These are phyloP conservation scores for Penicillium paradoxum DNA, from an alignment of 495 filamentous ascomycete genomes.

Conservation along the genomic window DNA sequence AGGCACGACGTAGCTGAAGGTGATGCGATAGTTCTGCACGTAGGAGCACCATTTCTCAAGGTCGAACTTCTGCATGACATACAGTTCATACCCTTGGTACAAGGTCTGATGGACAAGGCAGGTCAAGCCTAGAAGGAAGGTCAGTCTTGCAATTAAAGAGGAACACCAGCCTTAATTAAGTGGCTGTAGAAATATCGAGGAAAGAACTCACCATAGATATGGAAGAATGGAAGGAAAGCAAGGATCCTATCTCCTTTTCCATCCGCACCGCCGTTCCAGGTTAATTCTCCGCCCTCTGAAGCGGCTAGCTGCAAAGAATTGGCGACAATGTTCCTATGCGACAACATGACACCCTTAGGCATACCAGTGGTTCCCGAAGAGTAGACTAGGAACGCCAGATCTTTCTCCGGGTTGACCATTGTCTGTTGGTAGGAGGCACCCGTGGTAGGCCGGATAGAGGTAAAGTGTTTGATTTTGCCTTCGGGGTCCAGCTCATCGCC, in stretches of 20 bases:
- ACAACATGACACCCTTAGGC: conserved; percentile 88
- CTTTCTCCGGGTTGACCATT: conserved; percentile 42
- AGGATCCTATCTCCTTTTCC: conserved; percentile 66
- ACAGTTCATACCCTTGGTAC: conserved; percentile 58
- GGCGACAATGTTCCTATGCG: conserved; percentile 74
- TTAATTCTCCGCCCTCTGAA: conserved; percentile 56
- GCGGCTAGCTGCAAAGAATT: conserved; percentile 56
- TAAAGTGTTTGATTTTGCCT: conserved; percentile 68
- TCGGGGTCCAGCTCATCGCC: conserved; percentile 65
- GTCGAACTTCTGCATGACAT: conserved; percentile 84
- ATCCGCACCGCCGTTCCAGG: conserved; percentile 54
- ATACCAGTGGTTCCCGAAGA: conserved; percentile 86
- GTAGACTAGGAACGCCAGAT: conserved; percentile 69
- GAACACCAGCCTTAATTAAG: no score
- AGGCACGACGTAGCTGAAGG: conserved; percentile 78
- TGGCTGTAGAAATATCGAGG: no score
- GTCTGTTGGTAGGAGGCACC: conserved; percentile 43
- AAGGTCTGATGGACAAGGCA: conserved; percentile 59
- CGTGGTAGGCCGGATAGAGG: conserved; percentile 57
- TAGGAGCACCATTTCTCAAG: conserved; percentile 69
- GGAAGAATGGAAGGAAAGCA: conserved; percentile 88
- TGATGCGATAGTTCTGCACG: conserved; percentile 70
- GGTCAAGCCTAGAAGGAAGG: conserved; percentile 61
- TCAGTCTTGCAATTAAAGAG: no score
- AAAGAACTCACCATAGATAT: conserved; percentile 93